Base-by-base conservation (phyloP, 352 stramenopile genomes). In the Phytophthora megakarya region DNA sequence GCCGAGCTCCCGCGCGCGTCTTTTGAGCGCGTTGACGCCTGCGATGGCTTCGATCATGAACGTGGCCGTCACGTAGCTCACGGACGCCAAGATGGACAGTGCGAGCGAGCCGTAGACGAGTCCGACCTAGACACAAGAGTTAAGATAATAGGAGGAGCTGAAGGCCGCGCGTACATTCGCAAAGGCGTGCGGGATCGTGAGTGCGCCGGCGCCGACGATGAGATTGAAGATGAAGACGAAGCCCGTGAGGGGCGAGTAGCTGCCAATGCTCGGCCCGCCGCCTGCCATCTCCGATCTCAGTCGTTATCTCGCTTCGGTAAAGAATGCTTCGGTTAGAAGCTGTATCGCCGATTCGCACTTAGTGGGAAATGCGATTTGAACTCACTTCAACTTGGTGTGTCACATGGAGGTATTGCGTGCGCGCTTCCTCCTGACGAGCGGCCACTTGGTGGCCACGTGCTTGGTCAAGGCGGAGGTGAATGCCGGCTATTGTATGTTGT, bases 181-280 rank as follows among this genome's bases (percentile, higher is more conserved):
- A 66, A 96, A 96, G 18, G 87, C 81, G 57, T 90, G 87, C 25
- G 87, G 87, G 50, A 96, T 96, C 15, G 86, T 96, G 51, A 96
- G 84, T 54, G 86, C 88, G 32, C 88, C 88, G 26, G 88, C 86
- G 46, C 86, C 88, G 25, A 96, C 88, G 59, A 96, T 94, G 62
- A 95, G 86, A 72, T 96, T 96, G 72, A 96, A 95, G 71, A 96
- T 89, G 75, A 96, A 96, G n/a, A 96, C 76, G 61, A 96, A 96
- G 72, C 86, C 88, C 64, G 88, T 96, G 46, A 89, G 69, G 61
- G 86, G 85, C 66, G 87, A 93, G 73, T 95, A 95, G 72, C 80
- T 90, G 15, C 84, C 81, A 47, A 80, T 78, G 56, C 47, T 74
- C 6, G 65, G 71, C n/a, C 55, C 73, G 49, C 74, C 76, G 58